Conservation (phyloP, 179 eudicot species). For the Carnegiea gigantea region DNA sequence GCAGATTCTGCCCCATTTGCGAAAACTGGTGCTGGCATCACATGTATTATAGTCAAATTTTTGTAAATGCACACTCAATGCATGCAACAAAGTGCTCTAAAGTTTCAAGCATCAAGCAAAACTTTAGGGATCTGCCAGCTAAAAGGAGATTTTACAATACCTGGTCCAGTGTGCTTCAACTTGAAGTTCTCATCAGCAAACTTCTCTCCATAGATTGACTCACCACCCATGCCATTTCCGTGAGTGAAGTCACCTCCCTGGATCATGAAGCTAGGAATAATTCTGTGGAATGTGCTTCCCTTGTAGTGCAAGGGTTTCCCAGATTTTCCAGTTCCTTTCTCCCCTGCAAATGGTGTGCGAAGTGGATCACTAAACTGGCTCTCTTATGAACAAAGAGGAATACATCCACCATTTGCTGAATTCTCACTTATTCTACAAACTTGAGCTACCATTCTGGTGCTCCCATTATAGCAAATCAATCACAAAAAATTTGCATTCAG, state of each 20-base stretch:
- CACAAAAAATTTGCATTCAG: background rate
- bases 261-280: constrained; percentile 95
- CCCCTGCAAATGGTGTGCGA: constrained; percentile 49
- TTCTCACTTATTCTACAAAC: background rate
- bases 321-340: constrained; percentile 79
- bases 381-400: background rate
- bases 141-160: constrained; percentile 32
- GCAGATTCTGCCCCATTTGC: background rate
- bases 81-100: background rate
- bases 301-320: constrained; percentile 97
- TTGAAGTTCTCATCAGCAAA: constrained; percentile 97
- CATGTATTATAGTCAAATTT: background rate
- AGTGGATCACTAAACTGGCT: background rate
- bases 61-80: background rate
- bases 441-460: constrained; percentile 11
- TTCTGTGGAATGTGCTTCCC: constrained; percentile 91
- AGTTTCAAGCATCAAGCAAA: background rate
- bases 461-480: background rate
- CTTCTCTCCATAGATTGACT: constrained; percentile 92
- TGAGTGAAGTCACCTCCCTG: constrained; percentile 99
- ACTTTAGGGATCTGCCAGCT: background rate
- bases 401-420: background rate
- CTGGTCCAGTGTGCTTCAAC: constrained; percentile 95
- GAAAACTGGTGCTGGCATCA: background rate
- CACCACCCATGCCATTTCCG: constrained; percentile 96